Evolutionary conservation across 2,329 filamentous ascomycete species (phyloP), one percentile per base, ranked within the genome.

Genomic region (Nigrospora sphaerica): DNA sequence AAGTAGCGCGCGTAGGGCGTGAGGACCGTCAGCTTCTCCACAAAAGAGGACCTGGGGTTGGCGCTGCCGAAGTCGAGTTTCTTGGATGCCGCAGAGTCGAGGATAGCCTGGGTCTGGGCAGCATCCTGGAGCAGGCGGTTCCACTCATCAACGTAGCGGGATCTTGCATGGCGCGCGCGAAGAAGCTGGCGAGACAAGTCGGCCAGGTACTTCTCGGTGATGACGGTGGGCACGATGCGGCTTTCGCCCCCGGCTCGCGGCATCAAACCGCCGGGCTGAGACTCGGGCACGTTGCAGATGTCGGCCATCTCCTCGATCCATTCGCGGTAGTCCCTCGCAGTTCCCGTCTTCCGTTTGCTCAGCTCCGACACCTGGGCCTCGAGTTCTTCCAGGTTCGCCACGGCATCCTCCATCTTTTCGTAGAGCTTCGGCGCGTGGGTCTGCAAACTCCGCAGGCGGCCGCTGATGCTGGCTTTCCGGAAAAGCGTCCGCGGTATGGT

Each of bases 261-360:
- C 39, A 63, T 58, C 39, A 65, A 54, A 39, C 65, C 61, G 45
- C 73, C 68, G 3, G 77, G 72, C 37, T 71, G 71, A 4, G 73
- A 70, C 54, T 92, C 88, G 2, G 83, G 79, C 6, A 88, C 65
- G 55, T 79, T 83, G 39, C 83, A 82, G 52, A 85, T 80, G 52
- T 97, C 92, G 3, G 81, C 83, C 32, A 98, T 71, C 60, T 98
- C 93, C 54, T 97, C 92, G 53, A 98, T 95, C 93, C 93, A 98
- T 55, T 95, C 91, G 54, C 84, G 81, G 59, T 91, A 93, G 37
- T 86, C 78, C 46, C 73, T 71, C 6, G 88, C 83, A 19, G 82
- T 87, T 14, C 86, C 88, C 3, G 80, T 84, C 70, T 95, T 96
- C 54, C 90, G 80, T 53, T 84, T 81, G 53, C 84, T 81, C 36